Evolutionary conservation across 495 filamentous ascomycete species (phyloP).

Genomic region (Penicillium canescens): DNA sequence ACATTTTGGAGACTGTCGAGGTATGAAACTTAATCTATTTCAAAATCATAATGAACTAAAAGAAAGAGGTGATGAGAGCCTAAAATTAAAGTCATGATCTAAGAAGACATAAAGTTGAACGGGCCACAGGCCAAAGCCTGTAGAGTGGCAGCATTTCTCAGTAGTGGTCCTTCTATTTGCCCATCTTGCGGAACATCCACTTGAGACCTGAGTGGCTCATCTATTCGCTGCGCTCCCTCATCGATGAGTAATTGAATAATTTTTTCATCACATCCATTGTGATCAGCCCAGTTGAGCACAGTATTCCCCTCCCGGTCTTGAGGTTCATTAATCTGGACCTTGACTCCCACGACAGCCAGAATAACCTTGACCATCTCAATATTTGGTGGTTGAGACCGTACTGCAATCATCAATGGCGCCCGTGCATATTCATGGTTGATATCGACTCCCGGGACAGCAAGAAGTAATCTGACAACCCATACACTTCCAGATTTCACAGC

Average conservation of each 20-base stretch:
- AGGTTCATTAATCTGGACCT: not conserved
- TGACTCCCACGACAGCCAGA: not conserved
- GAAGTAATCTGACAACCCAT: conserved; percentile 1
- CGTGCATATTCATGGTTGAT: not conserved
- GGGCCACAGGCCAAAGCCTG: too few species aligned
- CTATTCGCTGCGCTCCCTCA: not conserved
- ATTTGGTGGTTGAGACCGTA: not conserved
- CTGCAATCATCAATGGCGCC: conserved; percentile 1
- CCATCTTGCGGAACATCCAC: not conserved
- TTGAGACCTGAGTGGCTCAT: not conserved
- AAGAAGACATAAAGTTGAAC: too few species aligned
- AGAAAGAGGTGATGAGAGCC: too few species aligned
- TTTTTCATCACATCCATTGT: not conserved
- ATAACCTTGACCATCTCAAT: conserved; percentile 1
- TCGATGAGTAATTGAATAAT: not conserved
- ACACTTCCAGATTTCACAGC: not conserved
- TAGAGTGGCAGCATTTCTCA: too few species aligned
- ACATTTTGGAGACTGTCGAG: too few species aligned
- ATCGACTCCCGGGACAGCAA: conserved; percentile 1
- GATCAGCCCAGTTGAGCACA: not conserved
- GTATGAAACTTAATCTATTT: too few species aligned
- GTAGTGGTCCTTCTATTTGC: not conserved
- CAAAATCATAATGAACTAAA: too few species aligned
- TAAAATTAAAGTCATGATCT: too few species aligned
- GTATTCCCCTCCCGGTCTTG: not conserved